Evolutionary conservation across 148 eudicot genomes (phyloP), one percentile per base, ranked within the genome.

Genomic region (Vaccinium darrowii): DNA sequence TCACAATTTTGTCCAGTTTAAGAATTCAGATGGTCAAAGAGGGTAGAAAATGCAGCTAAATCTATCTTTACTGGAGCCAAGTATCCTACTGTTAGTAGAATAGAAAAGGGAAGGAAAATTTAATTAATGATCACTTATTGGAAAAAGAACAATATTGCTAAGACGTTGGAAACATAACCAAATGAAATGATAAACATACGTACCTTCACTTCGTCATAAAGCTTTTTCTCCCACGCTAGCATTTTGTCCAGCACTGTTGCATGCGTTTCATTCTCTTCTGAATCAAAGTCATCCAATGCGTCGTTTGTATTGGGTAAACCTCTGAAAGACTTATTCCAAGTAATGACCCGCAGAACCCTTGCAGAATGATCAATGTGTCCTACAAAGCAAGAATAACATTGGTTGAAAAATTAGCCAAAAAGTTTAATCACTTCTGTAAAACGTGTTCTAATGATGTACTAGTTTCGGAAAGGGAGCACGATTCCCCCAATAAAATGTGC

Each of bases 201-300:
- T 90, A 97, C 99, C 91, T 95, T 97, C 60, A 95, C 98, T 95
- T 97, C 99, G 86, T 97, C 98, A 84, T 90, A 97, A 72, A 97
- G 91, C 91, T 97, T 97, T 85, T 97, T 95, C 90, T 97, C 99
- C 99, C 99, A 97, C 13, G 99, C 99, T 84, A 97, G 90, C 92
- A 97, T 90, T 84, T 97, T 97, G 88, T 97, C 99, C 86, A 97
- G 88, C 73, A 97, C 98, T 3, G 98, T 95, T 65, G 99, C 98
- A 90, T 95, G 99, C 67, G 98, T 97, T 86, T 97, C 98, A 87
- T 94, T 85, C 89, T 95, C 94, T 89, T 97, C 99, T 30, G 95
- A 93, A 87, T 97, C 95, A 76, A 93, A 88, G 84, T 94, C 98
- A 83, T 95, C 96, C 87, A 90, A 86, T 77, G 80, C 88, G 49